These are phyloP conservation scores for Cephaloascus fragrans DNA, from an alignment of 805 yeast species.

Conservation along the genomic window DNA sequence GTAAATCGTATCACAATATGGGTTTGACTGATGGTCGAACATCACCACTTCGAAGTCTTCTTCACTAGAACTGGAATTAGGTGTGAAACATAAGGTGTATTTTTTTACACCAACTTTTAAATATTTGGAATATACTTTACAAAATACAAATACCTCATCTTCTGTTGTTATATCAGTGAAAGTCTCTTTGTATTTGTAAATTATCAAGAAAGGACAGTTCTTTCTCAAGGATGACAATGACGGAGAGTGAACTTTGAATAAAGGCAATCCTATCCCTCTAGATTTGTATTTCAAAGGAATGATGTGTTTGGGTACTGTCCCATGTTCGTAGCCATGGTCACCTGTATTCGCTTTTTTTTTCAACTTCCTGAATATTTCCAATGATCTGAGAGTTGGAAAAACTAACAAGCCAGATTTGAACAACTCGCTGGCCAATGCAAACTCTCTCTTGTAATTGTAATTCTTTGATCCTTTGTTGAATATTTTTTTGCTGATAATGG, in stretches of 20 bases:
- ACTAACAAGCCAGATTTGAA: constrained; percentile 19
- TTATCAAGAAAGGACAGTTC: constrained; percentile 15
- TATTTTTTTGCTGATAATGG: not conserved
- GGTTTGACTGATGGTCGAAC: constrained; percentile 16
- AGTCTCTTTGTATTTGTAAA: constrained; percentile 13
- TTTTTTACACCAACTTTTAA: constrained; percentile 12
- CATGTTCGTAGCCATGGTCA: too few relatives aligned
- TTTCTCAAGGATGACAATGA: constrained; percentile 18
- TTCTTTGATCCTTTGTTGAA: not conserved
- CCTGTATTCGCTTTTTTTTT: constrained; percentile 9
- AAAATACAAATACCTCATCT: constrained; percentile 17
- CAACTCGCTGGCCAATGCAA: constrained; percentile 4
- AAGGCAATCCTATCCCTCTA: constrained; percentile 19
- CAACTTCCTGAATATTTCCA: constrained; percentile 12
- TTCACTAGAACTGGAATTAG: constrained; percentile 8
- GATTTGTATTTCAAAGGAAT: constrained; percentile 1
- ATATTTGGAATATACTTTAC: constrained; percentile 16
- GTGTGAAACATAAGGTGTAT: constrained; percentile 17
- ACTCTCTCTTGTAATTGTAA: constrained; percentile 3
- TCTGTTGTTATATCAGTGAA: constrained; percentile 1
- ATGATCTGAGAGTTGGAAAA: constrained; percentile 24
- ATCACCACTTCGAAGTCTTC: constrained; percentile 12
- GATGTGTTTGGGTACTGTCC: not conserved
- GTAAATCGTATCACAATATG: constrained; percentile 19
- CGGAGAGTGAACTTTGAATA: constrained; percentile 19